These are phyloP conservation scores for Aspergillus brunneoviolaceus DNA, from an alignment of 2,329 filamentous ascomycete genomes.

Conservation along the genomic window DNA sequence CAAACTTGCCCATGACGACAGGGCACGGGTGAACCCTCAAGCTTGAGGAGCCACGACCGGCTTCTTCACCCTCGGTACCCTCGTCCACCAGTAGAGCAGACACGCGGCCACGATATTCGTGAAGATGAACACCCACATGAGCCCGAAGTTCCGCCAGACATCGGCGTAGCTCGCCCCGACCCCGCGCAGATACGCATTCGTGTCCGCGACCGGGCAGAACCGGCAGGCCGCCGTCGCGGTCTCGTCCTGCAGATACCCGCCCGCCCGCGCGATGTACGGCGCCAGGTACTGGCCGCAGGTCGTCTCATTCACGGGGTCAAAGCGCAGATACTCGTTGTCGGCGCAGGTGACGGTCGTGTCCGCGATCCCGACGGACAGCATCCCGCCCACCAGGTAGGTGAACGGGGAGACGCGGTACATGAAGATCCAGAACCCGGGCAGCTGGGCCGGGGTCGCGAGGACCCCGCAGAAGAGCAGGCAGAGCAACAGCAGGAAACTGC, in stretches of 20 bases:
- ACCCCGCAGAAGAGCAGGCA: slow-evolving; percentile 2
- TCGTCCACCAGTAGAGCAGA: not conserved
- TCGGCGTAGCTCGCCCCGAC: not conserved
- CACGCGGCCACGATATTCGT: not conserved
- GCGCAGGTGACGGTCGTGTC: not conserved
- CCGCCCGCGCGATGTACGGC: not conserved
- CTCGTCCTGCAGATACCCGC: not conserved
- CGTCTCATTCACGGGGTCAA: not conserved
- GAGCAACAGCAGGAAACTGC: not conserved
- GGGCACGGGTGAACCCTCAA: too few relatives aligned
- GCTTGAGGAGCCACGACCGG: too few relatives aligned
- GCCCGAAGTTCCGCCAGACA: slow-evolving; percentile 1
- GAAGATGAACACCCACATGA: slow-evolving; percentile 1
- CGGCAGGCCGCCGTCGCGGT: not conserved
- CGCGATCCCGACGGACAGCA: not conserved
- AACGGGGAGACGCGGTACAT: slow-evolving; percentile 6
- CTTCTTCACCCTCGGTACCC: not conserved
- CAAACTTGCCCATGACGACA: too few relatives aligned
- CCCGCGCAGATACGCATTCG: not conserved
- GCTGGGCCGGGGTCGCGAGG: not conserved
- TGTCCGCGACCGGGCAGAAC: not conserved
- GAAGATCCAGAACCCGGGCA: slow-evolving; percentile 9
- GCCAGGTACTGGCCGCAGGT: not conserved
- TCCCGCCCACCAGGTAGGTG: slow-evolving; percentile 1
- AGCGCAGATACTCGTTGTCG: not conserved